phyloP scores from a whole-genome alignment of 2,329 filamentous ascomycete species.

The Pseudogymnoascus sp. region DNA sequence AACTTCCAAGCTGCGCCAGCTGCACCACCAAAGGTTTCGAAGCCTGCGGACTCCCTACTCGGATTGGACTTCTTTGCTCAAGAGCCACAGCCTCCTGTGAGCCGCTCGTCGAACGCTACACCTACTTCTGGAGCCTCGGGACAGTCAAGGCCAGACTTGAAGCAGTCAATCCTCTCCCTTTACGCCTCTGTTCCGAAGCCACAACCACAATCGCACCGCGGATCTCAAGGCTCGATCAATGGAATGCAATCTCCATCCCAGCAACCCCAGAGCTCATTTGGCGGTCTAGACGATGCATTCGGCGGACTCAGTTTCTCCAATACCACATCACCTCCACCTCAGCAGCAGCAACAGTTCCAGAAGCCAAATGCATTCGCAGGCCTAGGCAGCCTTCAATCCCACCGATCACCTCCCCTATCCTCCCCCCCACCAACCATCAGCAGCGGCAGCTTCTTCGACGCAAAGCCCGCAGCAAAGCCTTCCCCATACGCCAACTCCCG shows the following conservation, averaged over 20 bases:
- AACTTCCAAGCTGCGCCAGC: conserved; percentile 56
- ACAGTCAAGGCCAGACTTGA: conserved; percentile 82
- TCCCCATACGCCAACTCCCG: conserved; percentile 38
- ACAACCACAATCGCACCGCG: conserved; percentile 52
- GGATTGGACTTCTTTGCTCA: conserved; percentile 89
- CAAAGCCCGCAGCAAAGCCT: conserved; percentile 42
- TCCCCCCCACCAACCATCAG: conserved; percentile 37
- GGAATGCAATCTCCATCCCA: conserved; percentile 53
- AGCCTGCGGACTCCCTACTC: conserved; percentile 75
- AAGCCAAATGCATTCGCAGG: conserved; percentile 41
- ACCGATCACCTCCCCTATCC: conserved; percentile 34
- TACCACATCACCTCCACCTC: conserved; percentile 38
- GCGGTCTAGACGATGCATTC: conserved; percentile 70
- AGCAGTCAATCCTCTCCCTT: conserved; percentile 92
- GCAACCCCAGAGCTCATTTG: conserved; percentile 39
- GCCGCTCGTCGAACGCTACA: conserved; percentile 73
- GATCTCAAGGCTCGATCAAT: conserved; percentile 56
- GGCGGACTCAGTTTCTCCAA: conserved; percentile 55
- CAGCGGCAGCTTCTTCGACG: conserved; percentile 78
- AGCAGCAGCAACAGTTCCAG: conserved; percentile 28
- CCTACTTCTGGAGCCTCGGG: conserved; percentile 51
- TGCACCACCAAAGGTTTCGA: conserved; percentile 60
- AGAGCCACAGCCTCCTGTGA: conserved; percentile 54
- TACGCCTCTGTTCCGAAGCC: conserved; percentile 80
- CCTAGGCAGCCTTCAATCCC: conserved; percentile 35